Percentiles rank a stretch among this genome's conserved stretches.
Evolutionary conservation across 2,329 filamentous ascomycete genomes (phyloP).

Genomic region (Cyphellophora europaea): DNA sequence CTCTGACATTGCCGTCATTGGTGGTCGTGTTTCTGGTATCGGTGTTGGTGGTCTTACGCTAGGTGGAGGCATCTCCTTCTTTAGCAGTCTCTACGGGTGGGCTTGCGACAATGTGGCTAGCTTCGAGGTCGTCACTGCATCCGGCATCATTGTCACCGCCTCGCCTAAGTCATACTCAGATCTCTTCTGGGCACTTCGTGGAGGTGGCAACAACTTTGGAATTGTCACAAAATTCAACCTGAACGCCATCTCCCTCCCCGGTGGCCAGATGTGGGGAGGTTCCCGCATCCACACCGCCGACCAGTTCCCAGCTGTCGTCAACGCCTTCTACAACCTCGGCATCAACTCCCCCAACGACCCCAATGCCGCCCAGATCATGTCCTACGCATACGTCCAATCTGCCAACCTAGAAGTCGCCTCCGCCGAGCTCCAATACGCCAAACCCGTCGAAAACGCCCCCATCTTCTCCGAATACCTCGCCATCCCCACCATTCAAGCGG

Average conservation of each 20-base stretch:
- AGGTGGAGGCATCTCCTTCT: slow-evolving; percentile 28
- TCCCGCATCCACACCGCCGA: slow-evolving; percentile 7
- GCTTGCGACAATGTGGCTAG: slow-evolving; percentile 26
- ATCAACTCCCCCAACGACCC: slow-evolving; percentile 24
- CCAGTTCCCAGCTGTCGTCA: slow-evolving; percentile 23
- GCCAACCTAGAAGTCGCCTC: slow-evolving; percentile 18
- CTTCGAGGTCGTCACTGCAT: slow-evolving; percentile 25
- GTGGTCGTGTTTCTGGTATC: slow-evolving; percentile 25
- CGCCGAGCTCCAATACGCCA: slow-evolving; percentile 28
- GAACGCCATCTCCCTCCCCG: slow-evolving; percentile 6
- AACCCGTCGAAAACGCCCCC: slow-evolving; percentile 25
- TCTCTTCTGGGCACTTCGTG: slow-evolving; percentile 28
- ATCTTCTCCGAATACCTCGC: slow-evolving; percentile 30
- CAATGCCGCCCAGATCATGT: slow-evolving; percentile 27
- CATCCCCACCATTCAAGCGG: slow-evolving; percentile 23
- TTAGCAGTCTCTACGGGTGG: slow-evolving; percentile 25
- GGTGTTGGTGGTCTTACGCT: slow-evolving; percentile 27
- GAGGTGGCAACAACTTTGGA: slow-evolving; percentile 30
- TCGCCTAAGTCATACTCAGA: slow-evolving; percentile 19
- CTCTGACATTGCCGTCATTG: slow-evolving; percentile 20
- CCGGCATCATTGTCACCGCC: slow-evolving; percentile 22
- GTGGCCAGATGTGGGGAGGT: slow-evolving; percentile 13
- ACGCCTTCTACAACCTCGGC: slow-evolving; percentile 25
- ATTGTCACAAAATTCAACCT: slow-evolving; percentile 21
- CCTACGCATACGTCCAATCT: slow-evolving; percentile 20